phyloP scores from a whole-genome alignment of 1,284 basidiomycete genomes.

The Austroboletus novae-zelandiae region DNA sequence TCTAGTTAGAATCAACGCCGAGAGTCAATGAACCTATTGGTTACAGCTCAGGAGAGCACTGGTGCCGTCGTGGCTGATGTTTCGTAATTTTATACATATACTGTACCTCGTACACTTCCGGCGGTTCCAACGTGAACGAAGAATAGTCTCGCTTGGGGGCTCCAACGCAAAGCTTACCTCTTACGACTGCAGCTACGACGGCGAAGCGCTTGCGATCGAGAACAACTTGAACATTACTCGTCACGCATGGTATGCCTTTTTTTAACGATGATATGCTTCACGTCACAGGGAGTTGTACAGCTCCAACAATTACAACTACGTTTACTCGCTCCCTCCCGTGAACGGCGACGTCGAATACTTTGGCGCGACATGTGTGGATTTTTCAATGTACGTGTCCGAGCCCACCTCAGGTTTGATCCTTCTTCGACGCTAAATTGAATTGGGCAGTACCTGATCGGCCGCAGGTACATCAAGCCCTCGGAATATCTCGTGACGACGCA shows the following conservation, averaged over 20 bases:
- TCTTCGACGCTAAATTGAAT: neutral
- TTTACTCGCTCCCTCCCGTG: constrained; percentile 61
- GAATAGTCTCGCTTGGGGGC: constrained; percentile 68
- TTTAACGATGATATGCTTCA: neutral
- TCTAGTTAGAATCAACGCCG: neutral
- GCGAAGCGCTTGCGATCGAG: constrained; percentile 47
- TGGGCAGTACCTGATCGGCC: constrained; percentile 50
- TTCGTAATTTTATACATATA: constrained; percentile 63
- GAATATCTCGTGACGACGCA: constrained; percentile 44
- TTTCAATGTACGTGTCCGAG: constrained; percentile 41
- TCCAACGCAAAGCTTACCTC: constrained; percentile 60
- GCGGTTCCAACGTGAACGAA: constrained; percentile 54
- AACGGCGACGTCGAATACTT: constrained; percentile 48
- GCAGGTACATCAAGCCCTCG: constrained; percentile 42
- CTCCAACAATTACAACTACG: constrained; percentile 58
- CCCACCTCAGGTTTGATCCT: neutral
- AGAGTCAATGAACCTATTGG: neutral
- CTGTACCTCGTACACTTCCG: constrained; percentile 53
- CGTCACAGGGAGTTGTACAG: constrained; percentile 55
- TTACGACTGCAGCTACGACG: constrained; percentile 42
- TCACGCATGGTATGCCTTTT: constrained; percentile 43
- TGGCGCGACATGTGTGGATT: constrained; percentile 53
- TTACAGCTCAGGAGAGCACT: constrained; percentile 24
- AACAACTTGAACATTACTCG: constrained; percentile 46
- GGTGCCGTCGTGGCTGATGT: constrained; percentile 47